Conservation (phyloP, 176 grass and related monocot genomes). For the Zea luxurians region DNA sequence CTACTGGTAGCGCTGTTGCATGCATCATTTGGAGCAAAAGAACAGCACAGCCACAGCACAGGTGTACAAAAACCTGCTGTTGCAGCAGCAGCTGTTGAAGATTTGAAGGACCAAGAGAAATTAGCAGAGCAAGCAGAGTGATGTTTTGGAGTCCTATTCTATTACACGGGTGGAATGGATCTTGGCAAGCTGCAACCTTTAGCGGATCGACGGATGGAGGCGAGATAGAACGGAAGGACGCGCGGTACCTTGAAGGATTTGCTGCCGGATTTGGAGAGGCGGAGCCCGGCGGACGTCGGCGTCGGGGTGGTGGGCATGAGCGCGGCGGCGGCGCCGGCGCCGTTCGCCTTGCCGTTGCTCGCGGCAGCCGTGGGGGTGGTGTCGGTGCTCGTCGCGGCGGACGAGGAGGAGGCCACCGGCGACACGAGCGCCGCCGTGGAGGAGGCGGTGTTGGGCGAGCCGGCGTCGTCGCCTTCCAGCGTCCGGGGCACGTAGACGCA, state of each 20-base stretch:
- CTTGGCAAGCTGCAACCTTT: conserved; percentile 27
- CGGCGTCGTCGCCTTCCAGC: conserved; percentile 48
- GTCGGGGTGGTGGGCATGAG: conserved; percentile 92
- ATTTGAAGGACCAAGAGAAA: conserved; percentile 2
- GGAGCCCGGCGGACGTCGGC: conserved; percentile 69
- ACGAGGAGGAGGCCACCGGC: conserved; percentile 43
- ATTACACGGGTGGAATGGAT: conserved; percentile 30
- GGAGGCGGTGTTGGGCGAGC: conserved; percentile 41
- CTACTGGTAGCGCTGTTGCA: conserved; percentile 17
- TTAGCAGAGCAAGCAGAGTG: conserved; percentile 8
- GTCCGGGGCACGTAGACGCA: conserved; percentile 81
- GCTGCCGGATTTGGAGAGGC: conserved; percentile 85
- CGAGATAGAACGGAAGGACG: background rate
- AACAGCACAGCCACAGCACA: conserved; percentile 34
- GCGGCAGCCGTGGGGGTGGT: conserved; percentile 37
- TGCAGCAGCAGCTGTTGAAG: background rate
- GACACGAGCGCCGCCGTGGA: conserved; percentile 57
- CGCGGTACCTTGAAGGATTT: conserved; percentile 69
- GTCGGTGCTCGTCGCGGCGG: conserved; percentile 50
- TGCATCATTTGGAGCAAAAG: conserved; percentile 54
- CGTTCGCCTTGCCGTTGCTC: conserved; percentile 15
- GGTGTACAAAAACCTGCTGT: conserved; percentile 29
- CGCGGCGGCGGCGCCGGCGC: conserved; percentile 30
- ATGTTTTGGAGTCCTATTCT: background rate
- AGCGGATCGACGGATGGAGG: background rate